phyloP scores from a whole-genome alignment of 208 protist genomes.

The Phytomonas sp. region DNA sequence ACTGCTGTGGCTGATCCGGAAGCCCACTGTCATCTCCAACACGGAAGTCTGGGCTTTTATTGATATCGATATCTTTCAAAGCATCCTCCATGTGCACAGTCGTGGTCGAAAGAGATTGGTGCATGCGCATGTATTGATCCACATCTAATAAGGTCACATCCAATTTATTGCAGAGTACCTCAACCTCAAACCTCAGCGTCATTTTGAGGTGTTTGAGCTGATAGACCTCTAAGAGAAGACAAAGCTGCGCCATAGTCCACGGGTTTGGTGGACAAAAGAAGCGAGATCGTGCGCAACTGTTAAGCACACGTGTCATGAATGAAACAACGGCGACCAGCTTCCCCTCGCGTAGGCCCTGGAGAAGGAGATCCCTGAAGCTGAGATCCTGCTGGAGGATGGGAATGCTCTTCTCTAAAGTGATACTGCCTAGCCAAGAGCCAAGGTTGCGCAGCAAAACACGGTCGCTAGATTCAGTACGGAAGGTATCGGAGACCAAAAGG shows the following conservation, averaged over 20 bases:
- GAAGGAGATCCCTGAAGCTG: constrained; percentile 92
- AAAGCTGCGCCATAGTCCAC: constrained; percentile 95
- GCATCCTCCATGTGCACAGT: constrained; percentile 42
- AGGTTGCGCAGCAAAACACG: constrained; percentile 97
- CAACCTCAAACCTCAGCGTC: constrained; percentile 97
- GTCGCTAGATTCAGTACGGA: constrained; percentile 85
- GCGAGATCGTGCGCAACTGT: constrained; percentile 72
- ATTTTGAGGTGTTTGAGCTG: constrained; percentile 92
- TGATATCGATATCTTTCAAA: constrained; percentile 58
- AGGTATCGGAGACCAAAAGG: constrained; percentile 92
- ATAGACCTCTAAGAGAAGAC: constrained; percentile 94
- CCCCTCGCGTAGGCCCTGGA: constrained; percentile 91
- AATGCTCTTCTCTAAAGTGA: constrained; percentile 97
- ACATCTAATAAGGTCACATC: constrained; percentile 52
- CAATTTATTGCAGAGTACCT: constrained; percentile 82
- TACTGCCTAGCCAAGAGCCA: constrained; percentile 95
- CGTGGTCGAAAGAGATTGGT: constrained; percentile 24
- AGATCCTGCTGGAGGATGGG: constrained; percentile 94
- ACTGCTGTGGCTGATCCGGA: constrained; percentile 16
- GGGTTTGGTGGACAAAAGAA: constrained; percentile 97
- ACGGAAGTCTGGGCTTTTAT: constrained; percentile 69
- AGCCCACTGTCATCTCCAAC: constrained; percentile 28
- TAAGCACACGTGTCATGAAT: constrained; percentile 94
- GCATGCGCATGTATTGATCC: constrained; percentile 36
- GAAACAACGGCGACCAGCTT: constrained; percentile 94